Base-by-base conservation (phyloP, 2,329 filamentous ascomycete species). In the Hymenoscyphus occultus region DNA sequence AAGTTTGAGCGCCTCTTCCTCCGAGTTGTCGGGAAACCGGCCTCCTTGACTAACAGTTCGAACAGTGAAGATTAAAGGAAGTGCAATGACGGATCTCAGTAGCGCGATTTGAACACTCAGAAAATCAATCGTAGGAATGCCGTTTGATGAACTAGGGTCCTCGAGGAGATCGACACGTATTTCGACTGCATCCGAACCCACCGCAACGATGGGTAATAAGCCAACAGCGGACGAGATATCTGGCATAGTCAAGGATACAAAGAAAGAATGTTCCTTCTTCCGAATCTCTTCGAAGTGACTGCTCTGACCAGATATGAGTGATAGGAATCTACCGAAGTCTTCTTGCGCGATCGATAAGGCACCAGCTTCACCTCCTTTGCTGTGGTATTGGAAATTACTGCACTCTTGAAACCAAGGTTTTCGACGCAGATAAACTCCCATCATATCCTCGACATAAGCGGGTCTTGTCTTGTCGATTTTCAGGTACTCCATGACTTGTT, bases 341-440 rank as follows among this genome's bases (percentile, higher is more conserved):
- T 86, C 80, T 59, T 69, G 66, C 28, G 74, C 74, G 63, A 72
- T 64, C 12, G 73, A 73, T 32, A 76, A 65, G 39, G 71, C 73
- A 12, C 74, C 70, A 40, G 67, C 59, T n/a, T 73, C 70, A 45
- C 68, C 69, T 69, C 85, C 87, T 60, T 92, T 92, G 76, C 91
- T 96, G 80, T 94, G 91, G 80, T 97, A 98, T 71, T 96, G 88
- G 72, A 92, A 90, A 75, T 96, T 99, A 80, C 93, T 97, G 82
- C 95, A 98, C 76, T 94, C 87, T 64, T 91, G 84, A 77, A 92
- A 98, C 88, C 92, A 97, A 2, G 89, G 90, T 76, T 93, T 95
- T 45, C 95, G 88, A 62, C 94, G 89, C 64, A 92, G 81, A 83
- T 96, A 99, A 2, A 99, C 94, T 10, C 87, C 88, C 79, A 92